phyloP scores from a whole-genome alignment of 352 stramenopile species.

The Phytopythium boreale region DNA sequence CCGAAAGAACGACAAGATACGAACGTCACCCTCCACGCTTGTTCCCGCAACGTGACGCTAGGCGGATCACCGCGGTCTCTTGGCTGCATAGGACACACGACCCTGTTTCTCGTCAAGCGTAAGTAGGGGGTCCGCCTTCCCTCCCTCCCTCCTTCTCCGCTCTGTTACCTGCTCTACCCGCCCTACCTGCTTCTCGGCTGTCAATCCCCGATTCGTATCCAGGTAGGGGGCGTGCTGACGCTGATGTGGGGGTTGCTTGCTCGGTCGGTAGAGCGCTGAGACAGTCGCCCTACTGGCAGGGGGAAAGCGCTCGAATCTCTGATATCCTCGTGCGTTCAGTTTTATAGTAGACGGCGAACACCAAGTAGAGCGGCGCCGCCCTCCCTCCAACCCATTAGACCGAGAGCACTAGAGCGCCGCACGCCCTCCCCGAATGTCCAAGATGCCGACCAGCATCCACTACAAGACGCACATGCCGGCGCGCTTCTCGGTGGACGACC shows the following conservation, averaged over 20 bases:
- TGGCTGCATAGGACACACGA: constrained; percentile 5
- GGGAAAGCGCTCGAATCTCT: not conserved
- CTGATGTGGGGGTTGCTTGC: not conserved
- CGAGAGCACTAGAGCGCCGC: too few relatives aligned
- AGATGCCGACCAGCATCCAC: constrained; percentile 44
- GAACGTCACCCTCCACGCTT: not conserved
- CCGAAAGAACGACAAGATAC: not conserved
- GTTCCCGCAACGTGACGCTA: not conserved
- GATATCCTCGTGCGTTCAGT: not conserved
- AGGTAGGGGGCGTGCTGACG: not conserved
- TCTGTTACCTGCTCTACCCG: not conserved
- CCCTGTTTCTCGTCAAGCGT: too few relatives aligned
- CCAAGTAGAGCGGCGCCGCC: not conserved
- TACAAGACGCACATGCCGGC: constrained; percentile 86
- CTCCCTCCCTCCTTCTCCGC: not conserved
- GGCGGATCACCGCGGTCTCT: not conserved
- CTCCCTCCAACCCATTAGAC: not conserved
- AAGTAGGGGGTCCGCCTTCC: not conserved
- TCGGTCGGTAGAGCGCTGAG: not conserved
- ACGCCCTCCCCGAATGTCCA: not conserved
- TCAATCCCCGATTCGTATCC: not conserved
- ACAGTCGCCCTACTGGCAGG: not conserved
- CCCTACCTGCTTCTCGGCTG: not conserved
- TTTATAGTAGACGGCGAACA: not conserved
- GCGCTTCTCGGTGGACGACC: constrained; percentile 83